Conservation (phyloP, 768 basidiomycete species). For the Rubroboletus pulcherrimus region DNA sequence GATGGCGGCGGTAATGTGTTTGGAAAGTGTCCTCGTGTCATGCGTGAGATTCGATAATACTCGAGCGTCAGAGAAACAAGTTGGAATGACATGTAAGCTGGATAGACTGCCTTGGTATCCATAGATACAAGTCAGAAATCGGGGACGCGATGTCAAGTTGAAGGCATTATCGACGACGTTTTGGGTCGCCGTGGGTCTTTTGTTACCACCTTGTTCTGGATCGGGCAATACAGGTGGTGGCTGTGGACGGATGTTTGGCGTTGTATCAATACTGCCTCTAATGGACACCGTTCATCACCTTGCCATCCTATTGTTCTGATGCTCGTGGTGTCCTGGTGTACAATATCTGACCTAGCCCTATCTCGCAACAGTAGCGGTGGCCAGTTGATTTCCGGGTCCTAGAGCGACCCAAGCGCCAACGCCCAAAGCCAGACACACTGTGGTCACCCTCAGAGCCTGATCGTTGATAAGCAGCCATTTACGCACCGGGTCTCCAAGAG, state of each 20-base stretch:
- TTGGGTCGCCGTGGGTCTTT: neutral
- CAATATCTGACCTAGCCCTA: neutral
- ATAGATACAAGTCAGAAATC: neutral
- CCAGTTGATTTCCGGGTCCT: no score
- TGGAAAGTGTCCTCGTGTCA: constrained; percentile 5
- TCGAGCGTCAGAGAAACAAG: neutral
- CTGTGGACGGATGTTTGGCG: neutral
- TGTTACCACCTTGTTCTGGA: neutral
- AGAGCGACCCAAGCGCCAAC: neutral
- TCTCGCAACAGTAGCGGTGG: neutral
- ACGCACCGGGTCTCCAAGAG: neutral
- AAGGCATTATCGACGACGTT: neutral
- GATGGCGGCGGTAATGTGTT: constrained; percentile 21
- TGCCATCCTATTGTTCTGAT: neutral
- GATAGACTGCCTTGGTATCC: neutral
- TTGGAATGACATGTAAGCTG: neutral
- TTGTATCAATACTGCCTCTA: neutral
- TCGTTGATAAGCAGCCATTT: neutral
- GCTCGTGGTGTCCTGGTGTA: neutral
- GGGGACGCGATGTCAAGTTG: neutral
- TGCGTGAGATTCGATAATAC: neutral
- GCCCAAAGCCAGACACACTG: neutral
- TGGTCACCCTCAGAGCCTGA: neutral
- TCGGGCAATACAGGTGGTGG: neutral
- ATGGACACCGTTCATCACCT: neutral